Evolutionary conservation across 2,329 filamentous ascomycete species (phyloP), one percentile per base, ranked within the genome.

Genomic region (Huntiella abstrusa): DNA sequence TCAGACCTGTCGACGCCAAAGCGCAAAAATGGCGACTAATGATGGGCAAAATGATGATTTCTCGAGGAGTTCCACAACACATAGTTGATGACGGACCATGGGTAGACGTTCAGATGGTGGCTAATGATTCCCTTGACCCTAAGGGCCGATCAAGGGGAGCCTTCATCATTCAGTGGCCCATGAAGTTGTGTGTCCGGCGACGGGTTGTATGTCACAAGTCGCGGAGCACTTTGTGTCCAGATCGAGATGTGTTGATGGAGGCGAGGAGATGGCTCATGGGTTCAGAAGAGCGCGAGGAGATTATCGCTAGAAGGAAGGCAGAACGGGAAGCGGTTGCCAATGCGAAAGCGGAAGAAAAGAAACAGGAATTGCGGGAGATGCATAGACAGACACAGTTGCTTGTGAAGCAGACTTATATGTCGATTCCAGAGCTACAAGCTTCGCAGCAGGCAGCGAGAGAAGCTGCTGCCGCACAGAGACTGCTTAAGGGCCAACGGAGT

Each of bases 141-240:
- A 65, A 62, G 33, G 60, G 64, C 2, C 51, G 59, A 33, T 49
- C 55, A n/a, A 58, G 55, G 7, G 51, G 60, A 2, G 56, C 60
- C 2, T 57, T 64, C 4, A 64, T 61, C 5, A 63, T 74, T 17
- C 64, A 68, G 8, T 76, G 72, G 72, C 73, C 72, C 36, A 63
- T 68, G 2, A 60, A 60, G 13, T 62, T 74, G 1, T 73, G 70
- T 52, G 71, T 72, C 48, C 66, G 68, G 45, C 70, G 68, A 51
- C 63, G 62, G 43, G 57, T 62, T 13, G 57, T 66, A n/a, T 61
- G 62, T 8, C 55, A 64, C 17, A 57, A 57, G n/a, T 59, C 62
- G 5, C 63, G 56, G 33, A 59, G 5, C 49, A 68, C 17, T 58
- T 56, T 4, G 50, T 61, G 65, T 12, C 65, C 64, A 45, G 62